Evolutionary conservation across 2,329 filamentous ascomycete species (phyloP).

Genomic region (Fusarium citri): DNA sequence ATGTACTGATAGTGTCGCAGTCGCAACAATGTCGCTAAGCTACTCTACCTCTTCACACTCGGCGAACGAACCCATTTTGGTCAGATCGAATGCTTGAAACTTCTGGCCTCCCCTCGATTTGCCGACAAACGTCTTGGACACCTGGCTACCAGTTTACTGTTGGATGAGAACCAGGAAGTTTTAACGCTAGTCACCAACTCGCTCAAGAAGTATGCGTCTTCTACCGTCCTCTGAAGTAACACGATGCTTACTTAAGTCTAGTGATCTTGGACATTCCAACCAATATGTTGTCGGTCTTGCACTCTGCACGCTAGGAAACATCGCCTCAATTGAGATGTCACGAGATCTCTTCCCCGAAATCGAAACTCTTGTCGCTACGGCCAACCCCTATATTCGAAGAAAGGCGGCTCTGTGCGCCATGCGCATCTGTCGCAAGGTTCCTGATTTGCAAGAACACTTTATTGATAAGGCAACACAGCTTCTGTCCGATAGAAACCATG

Average conservation of each 20-base stretch:
- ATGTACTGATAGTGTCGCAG: conserved; percentile 59
- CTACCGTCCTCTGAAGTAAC: neutral
- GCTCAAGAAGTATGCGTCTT: conserved; percentile 81
- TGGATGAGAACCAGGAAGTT: conserved; percentile 99
- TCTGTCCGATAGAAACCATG: conserved; percentile 93
- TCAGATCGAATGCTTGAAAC: conserved; percentile 98
- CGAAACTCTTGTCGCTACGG: conserved; percentile 88
- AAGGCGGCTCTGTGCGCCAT: conserved; percentile 99
- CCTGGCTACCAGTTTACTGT: conserved; percentile 91
- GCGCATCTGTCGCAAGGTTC: conserved; percentile 98
- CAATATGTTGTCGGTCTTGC: conserved; percentile 98
- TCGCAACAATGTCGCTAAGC: conserved; percentile 98
- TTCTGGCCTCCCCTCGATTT: conserved; percentile 95
- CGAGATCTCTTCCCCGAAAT: conserved; percentile 96
- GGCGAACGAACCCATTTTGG: conserved; percentile 98
- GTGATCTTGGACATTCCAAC: conserved; percentile 95
- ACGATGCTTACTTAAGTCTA: conserved; percentile 53
- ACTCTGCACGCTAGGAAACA: conserved; percentile 95
- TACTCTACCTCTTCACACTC: conserved; percentile 97
- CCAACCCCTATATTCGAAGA: conserved; percentile 97
- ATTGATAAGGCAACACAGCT: conserved; percentile 91
- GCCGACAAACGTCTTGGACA: conserved; percentile 98
- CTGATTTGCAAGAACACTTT: conserved; percentile 97
- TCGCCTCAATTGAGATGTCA: conserved; percentile 98
- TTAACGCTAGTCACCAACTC: conserved; percentile 97